Conservation (phyloP, 805 yeast species). For the Priceomyces melissophilus region DNA sequence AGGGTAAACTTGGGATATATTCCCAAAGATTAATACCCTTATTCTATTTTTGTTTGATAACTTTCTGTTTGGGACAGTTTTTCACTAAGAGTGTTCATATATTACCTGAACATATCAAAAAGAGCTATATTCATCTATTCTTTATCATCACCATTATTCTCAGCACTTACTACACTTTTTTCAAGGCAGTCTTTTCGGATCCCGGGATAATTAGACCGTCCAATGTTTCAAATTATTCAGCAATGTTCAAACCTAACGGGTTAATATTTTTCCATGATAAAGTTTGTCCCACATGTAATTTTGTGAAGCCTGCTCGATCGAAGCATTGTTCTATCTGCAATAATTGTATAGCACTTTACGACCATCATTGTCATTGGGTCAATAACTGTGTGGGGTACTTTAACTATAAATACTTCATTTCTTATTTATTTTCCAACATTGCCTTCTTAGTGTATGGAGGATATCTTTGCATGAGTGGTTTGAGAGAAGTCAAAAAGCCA, state of each 20-base stretch:
- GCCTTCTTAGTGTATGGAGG: slow-evolving; percentile 41
- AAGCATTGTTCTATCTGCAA: slow-evolving; percentile 65
- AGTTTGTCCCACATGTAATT: slow-evolving; percentile 46
- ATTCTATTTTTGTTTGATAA: slow-evolving; percentile 35
- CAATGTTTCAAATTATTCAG: slow-evolving; percentile 9
- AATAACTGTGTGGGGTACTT: slow-evolving; percentile 72
- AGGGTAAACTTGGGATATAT: slow-evolving; percentile 18
- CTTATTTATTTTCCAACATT: slow-evolving; percentile 51
- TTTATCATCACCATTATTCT: slow-evolving; percentile 30
- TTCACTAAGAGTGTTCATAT: slow-evolving; percentile 23
- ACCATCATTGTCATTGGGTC: slow-evolving; percentile 65
- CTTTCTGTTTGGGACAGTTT: slow-evolving; percentile 30
- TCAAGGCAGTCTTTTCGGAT: slow-evolving; percentile 35
- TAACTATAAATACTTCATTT: slow-evolving; percentile 60
- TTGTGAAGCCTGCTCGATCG: slow-evolving; percentile 55
- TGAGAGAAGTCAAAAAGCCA: slow-evolving; percentile 9
- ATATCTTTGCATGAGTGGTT: slow-evolving; percentile 24
- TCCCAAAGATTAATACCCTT: slow-evolving; percentile 45
- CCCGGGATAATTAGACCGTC: slow-evolving; percentile 37
- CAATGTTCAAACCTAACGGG: slow-evolving; percentile 40
- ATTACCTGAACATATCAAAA: slow-evolving; percentile 9
- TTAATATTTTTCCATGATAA: slow-evolving; percentile 49
- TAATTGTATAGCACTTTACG: slow-evolving; percentile 45
- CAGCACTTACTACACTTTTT: slow-evolving; percentile 31
- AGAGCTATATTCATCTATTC: slow-evolving; percentile 9